Base-by-base conservation (phyloP, 2,329 filamentous ascomycete species). In the Camillea tinctor region DNA sequence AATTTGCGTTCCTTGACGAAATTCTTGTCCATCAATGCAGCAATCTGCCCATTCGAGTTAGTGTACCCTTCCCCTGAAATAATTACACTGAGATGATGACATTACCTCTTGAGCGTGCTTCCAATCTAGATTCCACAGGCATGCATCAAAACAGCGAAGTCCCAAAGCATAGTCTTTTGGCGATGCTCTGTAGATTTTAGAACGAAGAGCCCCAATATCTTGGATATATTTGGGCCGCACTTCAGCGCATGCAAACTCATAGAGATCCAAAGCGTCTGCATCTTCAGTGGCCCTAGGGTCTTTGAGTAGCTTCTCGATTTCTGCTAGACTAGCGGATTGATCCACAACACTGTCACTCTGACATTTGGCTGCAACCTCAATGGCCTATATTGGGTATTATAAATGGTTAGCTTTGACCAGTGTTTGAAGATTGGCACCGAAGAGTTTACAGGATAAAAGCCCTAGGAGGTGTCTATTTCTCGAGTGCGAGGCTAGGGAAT, bases 81-180 rank as follows among this genome's bases (percentile, higher is more conserved):
- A 36, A 21, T 36, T 9, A 8, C 54, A 13, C 2, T n/a, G n/a
- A n/a, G 11, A 22, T 15, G 8, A 54, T 49, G 3, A 20, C 26
- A 71, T 61, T 72, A 85, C 83, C 75, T 84, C 81, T 69, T 87
- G 84, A 1, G 83, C 82, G 66, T 82, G 84, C 59, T 77, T 74
- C 57, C 86, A 76, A 64, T 87, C 84, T 77, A 81, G 84, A 56
- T 83, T 76, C 61, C 80, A 72, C 57, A 86, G 66, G 64, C 84
- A 87, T 8, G 80, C 78, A 64, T 83, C 78, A 51, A 86, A 73
- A 60, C 80, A 85, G 50, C 74, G 75, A 8, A 76, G 73, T 4
- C 73, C 78, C 19, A 69, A 68, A 26, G 67, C 70, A 62, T 76
- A 79, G 59, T 81, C 77, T 65, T 79, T 81, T 11, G 82, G 79